Evolutionary conservation across 2,329 filamentous ascomycete species (phyloP), one percentile per base, ranked within the genome.

Genomic region (Clonostachys chloroleuca): DNA sequence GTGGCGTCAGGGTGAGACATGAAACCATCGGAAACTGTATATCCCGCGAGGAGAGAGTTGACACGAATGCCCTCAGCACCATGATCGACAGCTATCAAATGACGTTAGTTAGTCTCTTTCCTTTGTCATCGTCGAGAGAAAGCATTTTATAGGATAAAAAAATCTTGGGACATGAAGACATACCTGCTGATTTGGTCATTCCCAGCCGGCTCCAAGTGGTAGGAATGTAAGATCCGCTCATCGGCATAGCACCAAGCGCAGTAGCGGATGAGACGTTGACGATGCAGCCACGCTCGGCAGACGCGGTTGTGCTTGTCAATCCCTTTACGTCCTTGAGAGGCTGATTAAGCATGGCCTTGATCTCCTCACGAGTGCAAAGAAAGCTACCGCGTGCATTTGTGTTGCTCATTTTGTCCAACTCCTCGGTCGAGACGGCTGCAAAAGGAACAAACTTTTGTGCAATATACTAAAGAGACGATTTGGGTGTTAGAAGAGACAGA

Each of bases 311-410:
- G 24, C 24, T 30, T 30, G 24, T 30, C 24, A 30, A 30, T 30
- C 24, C 24, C 24, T 30, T 30, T 30, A 30, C 8, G 10, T 30
- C 24, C 3, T 30, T 30, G 24, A 30, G 24, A 4, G 24, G 24
- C 10, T 30, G 24, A 10, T 30, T 10, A 30, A 30, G 24, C 24
- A 30, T 30, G 24, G 24, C 24, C 24, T 30, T 30, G 8, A 30
- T 30, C 24, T 30, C 24, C 9, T 30, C 24, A 44, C 42, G n/a
- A 51, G 49, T 24, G 48, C 40, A 18, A 47, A 52, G 16, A 51
- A 54, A 14, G 50, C 47, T 3, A 40, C 48, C 5, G 52, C 53
- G 5, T 44, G 47, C 37, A 54, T 30, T 49, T 46, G 12, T 24
- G 34, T 8, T 46, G 33, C 36, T 49, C 47, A 18, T 47, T 46